Percentiles rank a stretch among this genome's conserved stretches.
Conservation (phyloP, 192 early-diverging fungal species). For the Coemansia sp. region DNA sequence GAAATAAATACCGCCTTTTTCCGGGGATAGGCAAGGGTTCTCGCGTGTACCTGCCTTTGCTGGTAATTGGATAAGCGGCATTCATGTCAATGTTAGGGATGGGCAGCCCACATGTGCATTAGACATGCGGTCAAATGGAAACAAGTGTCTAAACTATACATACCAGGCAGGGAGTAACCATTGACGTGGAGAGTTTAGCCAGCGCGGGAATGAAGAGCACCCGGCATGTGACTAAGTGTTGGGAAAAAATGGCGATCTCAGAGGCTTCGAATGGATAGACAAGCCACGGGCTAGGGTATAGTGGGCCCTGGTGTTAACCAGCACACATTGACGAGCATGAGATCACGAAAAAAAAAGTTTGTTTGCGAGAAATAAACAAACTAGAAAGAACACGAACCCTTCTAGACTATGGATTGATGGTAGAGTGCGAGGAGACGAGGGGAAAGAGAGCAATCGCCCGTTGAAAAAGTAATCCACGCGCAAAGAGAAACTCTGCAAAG, state of each 20-base stretch:
- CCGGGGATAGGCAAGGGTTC: not conserved
- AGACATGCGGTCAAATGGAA: not conserved
- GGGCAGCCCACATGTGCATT: not conserved
- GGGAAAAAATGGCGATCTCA: not conserved
- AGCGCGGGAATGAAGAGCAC: conserved; percentile 1
- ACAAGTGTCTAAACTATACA: not conserved
- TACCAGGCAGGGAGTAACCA: not conserved
- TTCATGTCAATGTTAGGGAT: not conserved
- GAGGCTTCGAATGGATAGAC: not conserved
- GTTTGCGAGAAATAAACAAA: not conserved
- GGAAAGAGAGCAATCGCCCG: not conserved
- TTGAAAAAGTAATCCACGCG: not conserved
- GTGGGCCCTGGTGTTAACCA: conserved; percentile 1
- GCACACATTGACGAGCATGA: not conserved
- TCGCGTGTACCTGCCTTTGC: not conserved
- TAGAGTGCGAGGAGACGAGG: conserved; percentile 4
- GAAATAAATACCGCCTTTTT: not conserved
- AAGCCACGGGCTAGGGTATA: conserved; percentile 7
- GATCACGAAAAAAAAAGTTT: not conserved
- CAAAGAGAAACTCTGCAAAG: not conserved
- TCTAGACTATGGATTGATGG: not conserved
- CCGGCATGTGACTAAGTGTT: not conserved
- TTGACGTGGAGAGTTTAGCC: not conserved
- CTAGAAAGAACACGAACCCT: not conserved
- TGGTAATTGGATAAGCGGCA: not conserved